Conservation (phyloP, 2,329 filamentous ascomycete species). For the Paramyrothecium sp. region DNA sequence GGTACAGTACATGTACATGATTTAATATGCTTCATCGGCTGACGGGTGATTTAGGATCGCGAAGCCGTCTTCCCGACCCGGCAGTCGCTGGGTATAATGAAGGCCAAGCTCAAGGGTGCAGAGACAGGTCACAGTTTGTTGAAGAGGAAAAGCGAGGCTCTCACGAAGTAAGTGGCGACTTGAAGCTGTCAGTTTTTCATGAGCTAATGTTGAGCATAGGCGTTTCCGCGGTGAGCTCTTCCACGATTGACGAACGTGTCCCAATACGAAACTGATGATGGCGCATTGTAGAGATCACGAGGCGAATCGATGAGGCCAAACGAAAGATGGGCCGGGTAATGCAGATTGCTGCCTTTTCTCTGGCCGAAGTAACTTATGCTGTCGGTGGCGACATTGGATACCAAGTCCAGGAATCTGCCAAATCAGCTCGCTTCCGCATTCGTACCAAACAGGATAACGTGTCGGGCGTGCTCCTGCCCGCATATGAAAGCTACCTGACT, state of each 20-base stretch:
- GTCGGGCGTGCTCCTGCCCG: slow-evolving; percentile 88
- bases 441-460: slow-evolving; percentile 98
- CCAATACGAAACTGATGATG: slow-evolving; percentile 8
- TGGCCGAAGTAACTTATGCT: slow-evolving; percentile 96
- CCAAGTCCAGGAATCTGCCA: slow-evolving; percentile 95
- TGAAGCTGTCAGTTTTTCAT: not conserved
- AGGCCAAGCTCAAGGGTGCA: slow-evolving; percentile 92
- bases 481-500: slow-evolving; percentile 86
- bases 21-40: slow-evolving; percentile 6
- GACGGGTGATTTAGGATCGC: slow-evolving; percentile 63
- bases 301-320: slow-evolving; percentile 97
- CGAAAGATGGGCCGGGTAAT: slow-evolving; percentile 99
- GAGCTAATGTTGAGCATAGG: slow-evolving; percentile 42
- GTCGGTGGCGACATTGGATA: slow-evolving; percentile 95
- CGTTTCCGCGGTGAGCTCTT: slow-evolving; percentile 74
- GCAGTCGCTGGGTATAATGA: slow-evolving; percentile 96
- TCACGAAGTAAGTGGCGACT: slow-evolving; percentile 74
- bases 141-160: slow-evolving; percentile 95
- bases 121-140: slow-evolving; percentile 90
- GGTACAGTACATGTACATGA: slow-evolving; percentile 12
- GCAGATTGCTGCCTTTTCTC: slow-evolving; percentile 97
- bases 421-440: slow-evolving; percentile 87
- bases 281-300: slow-evolving; percentile 74
- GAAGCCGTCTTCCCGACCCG: slow-evolving; percentile 97
- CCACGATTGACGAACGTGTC: not conserved